phyloP scores from a whole-genome alignment of 805 yeast genomes.

The Starmerella potacharoeniae region DNA sequence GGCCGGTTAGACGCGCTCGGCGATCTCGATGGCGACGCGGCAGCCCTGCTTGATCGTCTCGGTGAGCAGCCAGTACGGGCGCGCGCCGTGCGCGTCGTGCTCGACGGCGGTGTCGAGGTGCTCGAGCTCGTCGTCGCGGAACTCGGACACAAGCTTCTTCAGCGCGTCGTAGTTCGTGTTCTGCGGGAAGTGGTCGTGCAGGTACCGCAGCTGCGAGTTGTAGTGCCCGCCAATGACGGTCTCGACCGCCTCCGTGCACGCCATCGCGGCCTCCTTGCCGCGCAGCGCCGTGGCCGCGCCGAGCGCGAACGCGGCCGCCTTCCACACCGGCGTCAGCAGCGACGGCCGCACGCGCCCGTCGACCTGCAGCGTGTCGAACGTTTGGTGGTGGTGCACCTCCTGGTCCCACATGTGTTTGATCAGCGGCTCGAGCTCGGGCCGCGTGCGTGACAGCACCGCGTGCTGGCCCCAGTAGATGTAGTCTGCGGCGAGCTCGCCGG shows the following conservation, averaged over 20 bases:
- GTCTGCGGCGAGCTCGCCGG: constrained; percentile 95
- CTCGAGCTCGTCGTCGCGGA: constrained; percentile 90
- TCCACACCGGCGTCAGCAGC: constrained; percentile 85
- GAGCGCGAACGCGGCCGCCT: constrained; percentile 72
- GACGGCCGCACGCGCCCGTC: constrained; percentile 83
- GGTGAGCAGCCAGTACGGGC: constrained; percentile 80
- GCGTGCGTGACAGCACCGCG: constrained; percentile 53
- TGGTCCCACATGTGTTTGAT: constrained; percentile 97
- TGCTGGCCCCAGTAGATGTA: constrained; percentile 88
- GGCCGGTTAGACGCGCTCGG: constrained; percentile 54
- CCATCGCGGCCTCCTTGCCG: constrained; percentile 97
- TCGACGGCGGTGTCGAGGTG: constrained; percentile 90
- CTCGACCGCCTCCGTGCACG: constrained; percentile 97
- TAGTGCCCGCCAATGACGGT: constrained; percentile 96
- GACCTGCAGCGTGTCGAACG: constrained; percentile 68
- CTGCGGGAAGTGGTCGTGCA: constrained; percentile 54
- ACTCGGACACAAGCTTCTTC: constrained; percentile 53
- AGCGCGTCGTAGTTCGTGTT: constrained; percentile 48
- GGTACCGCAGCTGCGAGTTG: constrained; percentile 72
- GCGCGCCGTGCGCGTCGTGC: constrained; percentile 84
- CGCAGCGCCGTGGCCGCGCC: constrained; percentile 79
- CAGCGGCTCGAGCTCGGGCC: constrained; percentile 67
- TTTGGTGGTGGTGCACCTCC: constrained; percentile 78
- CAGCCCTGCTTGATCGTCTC: constrained; percentile 79
- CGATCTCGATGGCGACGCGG: constrained; percentile 79